These are phyloP conservation scores for Aspergillus oerlinghausenensis DNA, from an alignment of 2,329 filamentous ascomycete genomes.

Conservation along the genomic window DNA sequence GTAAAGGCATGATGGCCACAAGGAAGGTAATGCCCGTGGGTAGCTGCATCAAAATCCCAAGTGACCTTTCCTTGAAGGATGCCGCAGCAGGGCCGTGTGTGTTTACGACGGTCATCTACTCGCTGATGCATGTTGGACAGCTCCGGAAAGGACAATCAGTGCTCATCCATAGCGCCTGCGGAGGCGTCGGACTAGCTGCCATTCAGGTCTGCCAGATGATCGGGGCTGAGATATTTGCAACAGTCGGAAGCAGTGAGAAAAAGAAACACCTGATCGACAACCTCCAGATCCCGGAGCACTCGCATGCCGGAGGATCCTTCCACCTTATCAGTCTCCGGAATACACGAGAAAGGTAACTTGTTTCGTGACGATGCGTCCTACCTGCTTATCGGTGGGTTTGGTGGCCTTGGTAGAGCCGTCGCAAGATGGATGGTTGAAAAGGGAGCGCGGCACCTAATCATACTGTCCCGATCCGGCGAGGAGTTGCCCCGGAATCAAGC, in stretches of 20 bases:
- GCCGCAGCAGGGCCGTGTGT: neutral
- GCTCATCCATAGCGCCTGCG: conserved; percentile 13
- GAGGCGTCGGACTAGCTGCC: conserved; percentile 14
- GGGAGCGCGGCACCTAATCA: conserved; percentile 11
- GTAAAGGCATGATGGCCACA: neutral
- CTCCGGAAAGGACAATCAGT: conserved; percentile 6
- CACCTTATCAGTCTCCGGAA: too few species aligned
- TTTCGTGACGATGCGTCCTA: conserved; percentile 5
- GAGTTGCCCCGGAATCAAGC: neutral
- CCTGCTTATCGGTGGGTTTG: conserved; percentile 14
- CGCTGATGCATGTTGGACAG: neutral
- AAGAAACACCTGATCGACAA: conserved; percentile 7
- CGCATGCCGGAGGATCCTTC: too few species aligned
- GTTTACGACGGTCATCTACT: neutral
- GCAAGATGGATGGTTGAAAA: conserved; percentile 11
- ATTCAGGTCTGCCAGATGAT: conserved; percentile 10
- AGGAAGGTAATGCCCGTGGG: neutral
- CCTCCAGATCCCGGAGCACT: conserved; percentile 8
- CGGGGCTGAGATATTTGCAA: conserved; percentile 12
- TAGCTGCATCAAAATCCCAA: neutral
- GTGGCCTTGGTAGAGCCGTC: conserved; percentile 13
- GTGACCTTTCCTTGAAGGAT: neutral
- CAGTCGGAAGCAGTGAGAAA: conserved; percentile 16
- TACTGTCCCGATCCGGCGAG: conserved; percentile 8
- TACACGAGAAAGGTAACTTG: too few species aligned